Evolutionary conservation across 768 basidiomycete species (phyloP).

Genomic region (Suillus tomentosus): DNA sequence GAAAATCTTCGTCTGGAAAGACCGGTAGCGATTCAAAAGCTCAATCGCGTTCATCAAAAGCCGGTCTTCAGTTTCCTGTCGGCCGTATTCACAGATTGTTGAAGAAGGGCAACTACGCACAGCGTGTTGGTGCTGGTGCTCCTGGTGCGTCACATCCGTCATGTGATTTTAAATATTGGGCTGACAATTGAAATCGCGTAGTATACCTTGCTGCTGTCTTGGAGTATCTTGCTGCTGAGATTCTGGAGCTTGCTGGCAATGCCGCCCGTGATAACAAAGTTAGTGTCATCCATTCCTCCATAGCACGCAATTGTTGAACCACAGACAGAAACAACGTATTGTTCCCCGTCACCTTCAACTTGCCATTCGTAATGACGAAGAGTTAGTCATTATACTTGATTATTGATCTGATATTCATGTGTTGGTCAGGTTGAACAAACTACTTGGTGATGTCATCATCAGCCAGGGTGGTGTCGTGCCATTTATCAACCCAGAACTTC

Average conservation of each 20-base stretch:
- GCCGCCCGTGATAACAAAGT: slow-evolving; percentile 76
- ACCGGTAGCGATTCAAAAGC: slow-evolving; percentile 55
- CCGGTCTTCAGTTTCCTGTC: slow-evolving; percentile 75
- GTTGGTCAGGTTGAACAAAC: slow-evolving; percentile 50
- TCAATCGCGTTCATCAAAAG: slow-evolving; percentile 67
- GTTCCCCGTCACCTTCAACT: slow-evolving; percentile 78
- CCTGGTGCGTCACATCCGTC: slow-evolving; percentile 46
- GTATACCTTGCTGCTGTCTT: slow-evolving; percentile 86
- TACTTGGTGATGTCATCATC: slow-evolving; percentile 66
- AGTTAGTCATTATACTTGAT: slow-evolving; percentile 39
- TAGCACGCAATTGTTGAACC: background rate
- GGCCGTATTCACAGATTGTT: slow-evolving; percentile 80
- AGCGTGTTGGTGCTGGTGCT: slow-evolving; percentile 69
- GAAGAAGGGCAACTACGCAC: slow-evolving; percentile 73
- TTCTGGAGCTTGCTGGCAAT: slow-evolving; percentile 83
- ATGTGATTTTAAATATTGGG: background rate
- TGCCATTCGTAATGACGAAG: slow-evolving; percentile 77
- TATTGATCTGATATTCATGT: background rate
- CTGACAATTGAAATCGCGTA: slow-evolving; percentile 23
- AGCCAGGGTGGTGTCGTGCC: slow-evolving; percentile 79
- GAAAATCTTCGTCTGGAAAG: slow-evolving; percentile 49
- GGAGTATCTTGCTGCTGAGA: slow-evolving; percentile 86
- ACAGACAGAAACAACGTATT: slow-evolving; percentile 64
- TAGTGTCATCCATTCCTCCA: background rate
- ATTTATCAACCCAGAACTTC: slow-evolving; percentile 53